Percentiles rank a stretch among this genome's conserved stretches.
These are phyloP conservation scores for Cavenderia fasciculata DNA, from an alignment of 78 protist species.

Conservation along the genomic window DNA sequence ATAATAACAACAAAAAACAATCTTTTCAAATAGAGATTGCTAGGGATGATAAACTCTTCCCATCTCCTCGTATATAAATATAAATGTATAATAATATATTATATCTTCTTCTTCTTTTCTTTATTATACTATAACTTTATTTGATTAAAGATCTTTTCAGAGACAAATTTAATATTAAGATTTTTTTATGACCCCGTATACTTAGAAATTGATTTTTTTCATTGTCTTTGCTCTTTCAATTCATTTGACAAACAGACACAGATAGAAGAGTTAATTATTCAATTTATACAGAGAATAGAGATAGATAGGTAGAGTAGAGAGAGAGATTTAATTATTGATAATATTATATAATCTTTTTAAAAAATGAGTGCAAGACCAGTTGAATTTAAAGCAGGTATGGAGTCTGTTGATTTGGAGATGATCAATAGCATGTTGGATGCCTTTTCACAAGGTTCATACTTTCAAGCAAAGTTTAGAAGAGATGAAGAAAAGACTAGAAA, in stretches of 20 bases:
- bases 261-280: neutral
- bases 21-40: too few species aligned
- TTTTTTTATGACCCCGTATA: too few species aligned
- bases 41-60: too few species aligned
- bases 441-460: constrained; percentile 50
- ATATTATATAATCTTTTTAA: neutral
- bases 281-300: too few species aligned
- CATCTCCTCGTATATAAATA: too few species aligned
- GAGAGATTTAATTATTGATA: neutral
- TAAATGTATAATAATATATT: too few species aligned
- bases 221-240: neutral
- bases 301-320: too few species aligned
- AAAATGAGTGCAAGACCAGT: neutral
- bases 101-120: too few species aligned
- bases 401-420: constrained; percentile 37
- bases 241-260: neutral
- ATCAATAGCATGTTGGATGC: constrained; percentile 35
- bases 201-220: neutral
- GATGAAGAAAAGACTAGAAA: neutral
- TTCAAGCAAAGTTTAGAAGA: constrained; percentile 30
- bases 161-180: too few species aligned
- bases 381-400: constrained; percentile 76
- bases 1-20: too few species aligned
- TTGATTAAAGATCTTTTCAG: too few species aligned
- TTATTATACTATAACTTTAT: too few species aligned